A percentile compares a stretch with the other conserved stretches of the same genome.
Conservation (phyloP, 129 eudicot species). For the Silybum marianum region DNA sequence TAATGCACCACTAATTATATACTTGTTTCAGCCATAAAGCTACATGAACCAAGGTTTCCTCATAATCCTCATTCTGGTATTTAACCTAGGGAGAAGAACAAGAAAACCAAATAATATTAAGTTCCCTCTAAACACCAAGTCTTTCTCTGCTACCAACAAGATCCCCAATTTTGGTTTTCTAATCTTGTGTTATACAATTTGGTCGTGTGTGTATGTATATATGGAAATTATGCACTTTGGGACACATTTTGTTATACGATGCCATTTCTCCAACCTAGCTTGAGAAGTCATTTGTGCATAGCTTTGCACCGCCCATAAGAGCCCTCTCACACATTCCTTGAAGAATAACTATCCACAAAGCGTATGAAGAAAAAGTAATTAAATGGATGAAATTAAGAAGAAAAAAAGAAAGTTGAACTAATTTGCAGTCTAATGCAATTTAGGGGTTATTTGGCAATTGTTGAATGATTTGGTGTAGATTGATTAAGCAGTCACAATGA, state of each 20-base stretch:
- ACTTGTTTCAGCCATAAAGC: not conserved
- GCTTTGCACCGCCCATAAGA: not conserved
- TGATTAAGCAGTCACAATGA: no score
- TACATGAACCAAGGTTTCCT: not conserved
- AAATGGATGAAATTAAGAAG: no score
- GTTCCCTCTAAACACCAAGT: not conserved
- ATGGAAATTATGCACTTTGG: not conserved
- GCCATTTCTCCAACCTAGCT: no score
- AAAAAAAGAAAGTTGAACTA: no score
- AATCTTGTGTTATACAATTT: not conserved
- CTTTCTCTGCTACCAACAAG: not conserved
- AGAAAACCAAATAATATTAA: not conserved
- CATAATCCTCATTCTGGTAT: not conserved
- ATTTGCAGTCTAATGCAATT: no score
- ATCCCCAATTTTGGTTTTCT: not conserved
- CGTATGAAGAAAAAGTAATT: no score
- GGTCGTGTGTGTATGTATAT: not conserved
- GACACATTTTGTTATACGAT: not conserved
- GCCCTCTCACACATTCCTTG: no score
- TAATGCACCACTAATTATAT: not conserved
- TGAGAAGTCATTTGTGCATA: no score
- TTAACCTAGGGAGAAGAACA: not conserved
- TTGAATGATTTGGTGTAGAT: no score
- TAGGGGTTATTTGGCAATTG: no score
- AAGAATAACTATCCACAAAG: no score